These are phyloP conservation scores for Vitis hybrid DNA, from an alignment of 177 flowering plant genomes.

Conservation along the genomic window DNA sequence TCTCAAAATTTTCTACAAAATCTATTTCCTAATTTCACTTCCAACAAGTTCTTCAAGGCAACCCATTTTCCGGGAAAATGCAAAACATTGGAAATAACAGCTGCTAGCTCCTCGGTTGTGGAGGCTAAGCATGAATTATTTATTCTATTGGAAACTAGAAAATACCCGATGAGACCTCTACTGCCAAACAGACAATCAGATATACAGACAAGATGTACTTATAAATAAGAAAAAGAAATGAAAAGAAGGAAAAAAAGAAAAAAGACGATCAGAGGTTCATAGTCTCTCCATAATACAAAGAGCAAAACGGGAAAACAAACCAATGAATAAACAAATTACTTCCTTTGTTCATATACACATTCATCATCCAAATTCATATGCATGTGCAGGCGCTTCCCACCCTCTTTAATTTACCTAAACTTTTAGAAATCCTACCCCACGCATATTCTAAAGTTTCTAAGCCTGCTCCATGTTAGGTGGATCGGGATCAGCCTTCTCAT, in stretches of 20 bases:
- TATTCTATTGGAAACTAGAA: neutral
- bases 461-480: neutral
- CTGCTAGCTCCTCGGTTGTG: too few relatives aligned
- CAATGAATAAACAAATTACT: constrained; percentile 34
- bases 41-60: too few relatives aligned
- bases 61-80: too few relatives aligned
- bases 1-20: too few relatives aligned
- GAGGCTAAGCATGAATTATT: neutral
- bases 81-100: too few relatives aligned
- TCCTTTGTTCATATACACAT: constrained; percentile 6
- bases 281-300: neutral
- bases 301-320: constrained; percentile 7
- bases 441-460: constrained; percentile 4
- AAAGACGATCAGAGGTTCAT: neutral
- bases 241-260: neutral
- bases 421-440: neutral
- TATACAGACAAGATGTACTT: neutral
- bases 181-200: neutral
- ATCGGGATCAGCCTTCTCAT: constrained; percentile 31
- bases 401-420: neutral
- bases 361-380: neutral
- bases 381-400: constrained; percentile 2
- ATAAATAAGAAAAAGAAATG: neutral
- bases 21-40: too few relatives aligned
- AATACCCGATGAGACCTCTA: neutral